Conservation (phyloP, 176 grass and related monocot genomes). For the Rhipidocladum racemiflorum region DNA sequence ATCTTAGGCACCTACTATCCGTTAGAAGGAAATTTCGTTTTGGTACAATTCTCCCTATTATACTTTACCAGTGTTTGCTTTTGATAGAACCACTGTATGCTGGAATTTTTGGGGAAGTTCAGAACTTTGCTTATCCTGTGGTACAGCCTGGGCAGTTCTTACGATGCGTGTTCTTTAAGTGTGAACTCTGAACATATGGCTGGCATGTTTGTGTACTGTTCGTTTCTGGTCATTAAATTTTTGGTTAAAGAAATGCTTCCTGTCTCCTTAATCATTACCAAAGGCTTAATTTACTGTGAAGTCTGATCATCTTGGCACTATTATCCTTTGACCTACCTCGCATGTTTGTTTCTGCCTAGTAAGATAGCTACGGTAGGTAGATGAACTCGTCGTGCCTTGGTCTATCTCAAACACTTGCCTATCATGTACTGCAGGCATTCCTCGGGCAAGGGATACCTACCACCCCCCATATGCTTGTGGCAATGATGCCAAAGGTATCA, state of each 20-base stretch:
- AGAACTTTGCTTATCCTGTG: background rate
- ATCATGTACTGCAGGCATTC: slow-evolving; percentile 66
- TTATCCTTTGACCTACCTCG: background rate
- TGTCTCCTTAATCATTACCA: slow-evolving; percentile 35
- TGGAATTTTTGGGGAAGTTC: background rate
- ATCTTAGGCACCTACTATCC: slow-evolving; percentile 5
- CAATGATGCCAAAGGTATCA: slow-evolving; percentile 85
- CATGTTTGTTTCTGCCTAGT: background rate
- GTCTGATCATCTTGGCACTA: background rate
- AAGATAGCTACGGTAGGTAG: background rate
- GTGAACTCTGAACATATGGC: slow-evolving; percentile 12
- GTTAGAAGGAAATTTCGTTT: slow-evolving; percentile 2
- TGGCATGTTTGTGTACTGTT: slow-evolving; percentile 31
- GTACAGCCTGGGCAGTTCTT: slow-evolving; percentile 15
- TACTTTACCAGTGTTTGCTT: background rate
- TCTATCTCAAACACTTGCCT: background rate
- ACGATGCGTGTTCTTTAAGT: slow-evolving; percentile 31
- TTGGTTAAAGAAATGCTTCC: slow-evolving; percentile 23
- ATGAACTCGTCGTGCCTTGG: background rate
- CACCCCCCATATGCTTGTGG: slow-evolving; percentile 68
- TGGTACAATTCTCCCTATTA: background rate
- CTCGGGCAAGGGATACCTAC: slow-evolving; percentile 89
- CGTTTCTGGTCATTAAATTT: background rate
- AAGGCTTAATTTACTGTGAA: background rate
- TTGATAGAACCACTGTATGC: background rate